A percentile compares a stretch with the other conserved stretches of the same genome.
These are phyloP conservation scores for Cyclostephanos invisitatus DNA, from an alignment of 108 stramenopile species.

Conservation along the genomic window DNA sequence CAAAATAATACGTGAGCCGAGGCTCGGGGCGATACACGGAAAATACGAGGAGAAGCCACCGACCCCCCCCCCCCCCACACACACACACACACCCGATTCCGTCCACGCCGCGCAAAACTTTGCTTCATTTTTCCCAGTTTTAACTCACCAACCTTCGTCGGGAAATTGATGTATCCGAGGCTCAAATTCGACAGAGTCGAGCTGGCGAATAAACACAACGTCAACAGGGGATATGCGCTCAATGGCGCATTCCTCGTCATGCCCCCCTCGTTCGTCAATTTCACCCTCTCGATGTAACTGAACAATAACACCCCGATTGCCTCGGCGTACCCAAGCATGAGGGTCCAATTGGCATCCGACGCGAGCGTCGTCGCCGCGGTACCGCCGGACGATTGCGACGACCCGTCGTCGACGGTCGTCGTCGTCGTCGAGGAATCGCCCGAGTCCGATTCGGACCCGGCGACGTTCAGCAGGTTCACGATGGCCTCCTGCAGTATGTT, in stretches of 20 bases:
- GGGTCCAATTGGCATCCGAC: conserved; percentile 4
- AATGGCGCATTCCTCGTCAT: conserved; percentile 42
- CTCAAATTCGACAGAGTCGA: conserved; percentile 60
- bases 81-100: too few species aligned
- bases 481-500: conserved; percentile 64
- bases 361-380: neutral
- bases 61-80: too few species aligned
- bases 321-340: conserved; percentile 73
- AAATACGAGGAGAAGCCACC: neutral
- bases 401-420: neutral
- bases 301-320: conserved; percentile 61
- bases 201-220: conserved; percentile 54
- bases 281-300: conserved; percentile 44
- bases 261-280: conserved; percentile 36
- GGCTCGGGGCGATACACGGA: too few species aligned
- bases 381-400: neutral
- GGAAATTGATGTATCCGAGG: conserved; percentile 75
- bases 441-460: conserved; percentile 12
- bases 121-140: too few species aligned
- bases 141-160: conserved; percentile 60
- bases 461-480: conserved; percentile 33
- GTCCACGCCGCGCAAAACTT: too few species aligned
- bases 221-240: conserved; percentile 48
- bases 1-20: too few species aligned
- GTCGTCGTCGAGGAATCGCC: too few species aligned